Evolutionary conservation across 2,329 filamentous ascomycete genomes (phyloP).

Genomic region (Venturia effusa): DNA sequence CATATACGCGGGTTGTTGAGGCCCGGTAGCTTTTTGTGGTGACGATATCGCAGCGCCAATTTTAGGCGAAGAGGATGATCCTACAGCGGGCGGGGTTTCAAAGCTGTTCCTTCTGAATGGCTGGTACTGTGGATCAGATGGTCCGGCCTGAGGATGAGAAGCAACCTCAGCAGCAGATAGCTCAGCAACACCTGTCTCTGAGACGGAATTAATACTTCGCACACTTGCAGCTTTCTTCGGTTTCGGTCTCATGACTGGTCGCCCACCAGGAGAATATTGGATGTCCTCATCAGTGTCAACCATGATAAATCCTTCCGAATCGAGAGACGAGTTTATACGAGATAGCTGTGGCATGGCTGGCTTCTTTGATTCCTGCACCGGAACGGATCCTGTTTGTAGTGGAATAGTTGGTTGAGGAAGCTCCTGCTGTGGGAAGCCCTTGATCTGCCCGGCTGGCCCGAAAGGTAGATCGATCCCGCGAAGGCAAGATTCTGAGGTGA

Average conservation of each 20-base stretch:
- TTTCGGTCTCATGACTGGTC: conserved; percentile 13
- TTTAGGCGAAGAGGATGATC: neutral
- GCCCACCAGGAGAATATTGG: conserved; percentile 11
- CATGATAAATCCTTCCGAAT: conserved; percentile 7
- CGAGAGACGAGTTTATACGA: neutral
- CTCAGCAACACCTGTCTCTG: neutral
- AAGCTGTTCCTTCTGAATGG: neutral
- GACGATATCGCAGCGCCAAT: neutral
- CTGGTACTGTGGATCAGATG: conserved; percentile 6
- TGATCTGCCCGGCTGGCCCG: conserved; percentile 8
- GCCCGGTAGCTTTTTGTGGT: neutral
- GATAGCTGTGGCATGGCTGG: neutral
- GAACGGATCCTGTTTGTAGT: neutral
- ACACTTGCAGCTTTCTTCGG: conserved; percentile 10
- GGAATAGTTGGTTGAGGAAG: neutral
- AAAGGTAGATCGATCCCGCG: conserved; percentile 11
- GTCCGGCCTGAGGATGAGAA: neutral
- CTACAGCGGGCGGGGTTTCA: neutral
- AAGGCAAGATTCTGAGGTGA: conserved; percentile 18
- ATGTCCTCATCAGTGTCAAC: conserved; percentile 9
- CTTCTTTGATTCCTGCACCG: neutral
- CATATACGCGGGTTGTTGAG: conserved; percentile 7
- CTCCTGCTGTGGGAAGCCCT: neutral
- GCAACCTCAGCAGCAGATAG: neutral
- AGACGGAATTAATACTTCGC: neutral